Evolutionary conservation across 352 stramenopile genomes (phyloP).

Genomic region (Blastocystis sp.): DNA sequence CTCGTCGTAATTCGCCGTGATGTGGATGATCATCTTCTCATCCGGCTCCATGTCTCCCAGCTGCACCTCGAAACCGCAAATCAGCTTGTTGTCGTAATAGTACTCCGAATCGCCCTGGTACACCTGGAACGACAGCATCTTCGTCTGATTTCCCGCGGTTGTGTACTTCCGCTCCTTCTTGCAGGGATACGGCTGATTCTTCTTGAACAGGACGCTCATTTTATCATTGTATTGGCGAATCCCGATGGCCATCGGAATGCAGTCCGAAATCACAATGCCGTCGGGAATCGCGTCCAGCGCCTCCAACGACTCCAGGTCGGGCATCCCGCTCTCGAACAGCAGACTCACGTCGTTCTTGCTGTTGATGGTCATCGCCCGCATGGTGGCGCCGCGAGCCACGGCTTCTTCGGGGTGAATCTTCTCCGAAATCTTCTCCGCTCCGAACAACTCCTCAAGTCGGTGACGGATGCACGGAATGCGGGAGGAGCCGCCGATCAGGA

Average conservation of each 20-base stretch:
- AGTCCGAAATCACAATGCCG: conserved; percentile 87
- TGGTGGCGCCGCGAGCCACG: conserved; percentile 90
- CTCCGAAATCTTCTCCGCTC: conserved; percentile 64
- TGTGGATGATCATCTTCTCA: conserved; percentile 94
- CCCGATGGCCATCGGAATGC: conserved; percentile 92
- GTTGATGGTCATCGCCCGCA: conserved; percentile 6
- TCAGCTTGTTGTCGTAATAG: conserved; percentile 94
- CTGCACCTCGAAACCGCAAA: conserved; percentile 88
- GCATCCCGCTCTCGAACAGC: conserved; percentile 82
- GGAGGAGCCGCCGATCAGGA: conserved; percentile 95
- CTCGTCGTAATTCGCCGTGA: conserved; percentile 96
- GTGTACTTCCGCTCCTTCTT: conserved; percentile 98
- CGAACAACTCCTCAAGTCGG: conserved; percentile 94
- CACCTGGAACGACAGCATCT: conserved; percentile 85
- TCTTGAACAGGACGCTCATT: conserved; percentile 98
- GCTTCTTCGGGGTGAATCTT: conserved; percentile 93
- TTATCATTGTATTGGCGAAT: conserved; percentile 96
- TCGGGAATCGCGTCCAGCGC: conserved; percentile 75
- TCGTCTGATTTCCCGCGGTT: conserved; percentile 97
- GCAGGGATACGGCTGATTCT: conserved; percentile 93
- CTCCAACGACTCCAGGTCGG: conserved; percentile 77
- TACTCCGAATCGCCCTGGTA: conserved; percentile 98
- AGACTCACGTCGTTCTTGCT: not conserved
- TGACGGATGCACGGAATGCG: conserved; percentile 94
- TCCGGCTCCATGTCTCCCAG: conserved; percentile 91